A percentile compares a stretch with the other conserved stretches of the same genome.
These are phyloP conservation scores for Colletotrichum chlorophyti DNA, from an alignment of 2,329 filamentous ascomycete species.

Conservation along the genomic window DNA sequence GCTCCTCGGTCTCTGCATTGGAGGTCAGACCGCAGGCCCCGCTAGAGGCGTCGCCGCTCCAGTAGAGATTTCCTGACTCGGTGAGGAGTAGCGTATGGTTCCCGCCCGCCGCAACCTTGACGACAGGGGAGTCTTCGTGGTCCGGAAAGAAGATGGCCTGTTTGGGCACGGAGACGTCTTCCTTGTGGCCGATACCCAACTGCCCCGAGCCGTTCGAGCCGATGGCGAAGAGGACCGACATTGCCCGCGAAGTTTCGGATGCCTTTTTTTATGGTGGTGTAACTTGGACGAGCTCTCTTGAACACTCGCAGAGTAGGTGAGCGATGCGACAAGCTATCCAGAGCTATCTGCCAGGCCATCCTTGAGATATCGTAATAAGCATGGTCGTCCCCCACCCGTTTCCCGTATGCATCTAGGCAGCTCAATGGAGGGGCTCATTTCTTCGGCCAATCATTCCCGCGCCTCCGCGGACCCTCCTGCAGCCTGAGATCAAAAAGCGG, in stretches of 20 bases:
- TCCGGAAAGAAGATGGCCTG: constrained; percentile 62
- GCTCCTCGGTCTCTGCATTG: constrained; percentile 35
- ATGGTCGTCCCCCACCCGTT: constrained; percentile 25
- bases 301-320: too few relatives aligned
- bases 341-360: too few relatives aligned
- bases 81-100: constrained; percentile 85
- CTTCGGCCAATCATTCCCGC: constrained; percentile 27
- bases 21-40: constrained; percentile 60
- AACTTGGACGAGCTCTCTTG: too few relatives aligned
- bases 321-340: background rate
- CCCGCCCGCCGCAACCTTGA: constrained; percentile 69
- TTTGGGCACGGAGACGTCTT: constrained; percentile 74
- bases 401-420: constrained; percentile 18
- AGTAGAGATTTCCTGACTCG: constrained; percentile 65
- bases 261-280: too few relatives aligned
- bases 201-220: constrained; percentile 82
- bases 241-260: constrained; percentile 32
- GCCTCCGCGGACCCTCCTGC: constrained; percentile 9
- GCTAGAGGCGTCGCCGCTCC: constrained; percentile 64
- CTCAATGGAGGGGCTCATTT: constrained; percentile 11
- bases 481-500: constrained; percentile 29
- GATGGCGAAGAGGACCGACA: constrained; percentile 69
- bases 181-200: constrained; percentile 72
- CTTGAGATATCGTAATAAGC: constrained; percentile 12
- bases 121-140: constrained; percentile 40